Percentiles rank a stretch among this genome's conserved stretches.
Evolutionary conservation across 2,329 filamentous ascomycete genomes (phyloP).

Genomic region (Fusarium brevicatenulatum): DNA sequence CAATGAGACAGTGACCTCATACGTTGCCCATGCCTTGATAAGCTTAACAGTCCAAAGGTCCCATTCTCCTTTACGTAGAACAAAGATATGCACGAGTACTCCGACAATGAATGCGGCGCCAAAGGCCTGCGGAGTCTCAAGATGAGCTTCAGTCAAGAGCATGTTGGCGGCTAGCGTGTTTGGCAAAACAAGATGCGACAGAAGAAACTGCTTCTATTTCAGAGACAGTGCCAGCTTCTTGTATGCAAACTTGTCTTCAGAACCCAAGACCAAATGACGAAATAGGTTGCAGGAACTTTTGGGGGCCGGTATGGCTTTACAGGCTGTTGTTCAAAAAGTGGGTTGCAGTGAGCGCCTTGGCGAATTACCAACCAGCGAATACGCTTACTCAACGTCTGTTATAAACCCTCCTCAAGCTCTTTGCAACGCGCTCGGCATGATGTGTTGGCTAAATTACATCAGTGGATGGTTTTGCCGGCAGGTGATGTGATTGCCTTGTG

Average conservation of each 20-base stretch:
- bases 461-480: background rate
- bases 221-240: too few relatives aligned
- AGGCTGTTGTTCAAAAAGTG: background rate
- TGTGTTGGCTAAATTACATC: background rate
- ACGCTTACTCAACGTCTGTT: background rate
- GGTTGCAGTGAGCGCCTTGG: background rate
- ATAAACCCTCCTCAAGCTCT: background rate
- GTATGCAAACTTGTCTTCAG: background rate
- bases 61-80: constrained; percentile 25
- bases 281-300: background rate
- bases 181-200: too few relatives aligned
- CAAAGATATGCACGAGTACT: background rate
- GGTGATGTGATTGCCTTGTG: background rate
- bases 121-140: background rate
- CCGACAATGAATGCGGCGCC: background rate
- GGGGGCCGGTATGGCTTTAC: background rate
- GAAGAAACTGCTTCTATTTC: too few relatives aligned
- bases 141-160: background rate
- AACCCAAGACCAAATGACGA: background rate
- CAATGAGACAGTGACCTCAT: background rate
- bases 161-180: background rate
- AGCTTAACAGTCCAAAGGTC: constrained; percentile 1
- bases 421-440: background rate
- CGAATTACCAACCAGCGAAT: background rate
- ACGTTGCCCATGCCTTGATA: background rate